A percentile compares a stretch with the other conserved stretches of the same genome.
Evolutionary conservation across 257 asterid species (phyloP).

Genomic region (Ilex asprella): DNA sequence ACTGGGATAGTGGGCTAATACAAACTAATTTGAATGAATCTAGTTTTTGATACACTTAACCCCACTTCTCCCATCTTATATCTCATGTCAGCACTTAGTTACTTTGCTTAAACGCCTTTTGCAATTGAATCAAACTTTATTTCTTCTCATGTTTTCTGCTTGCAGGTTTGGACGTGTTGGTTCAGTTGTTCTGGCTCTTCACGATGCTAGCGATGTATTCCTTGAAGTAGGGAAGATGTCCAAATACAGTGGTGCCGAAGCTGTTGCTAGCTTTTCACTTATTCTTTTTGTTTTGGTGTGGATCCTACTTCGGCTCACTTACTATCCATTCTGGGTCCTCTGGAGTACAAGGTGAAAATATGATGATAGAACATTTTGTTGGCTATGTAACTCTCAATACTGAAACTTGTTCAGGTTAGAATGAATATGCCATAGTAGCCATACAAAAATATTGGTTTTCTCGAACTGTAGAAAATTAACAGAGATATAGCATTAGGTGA

Average conservation of each 20-base stretch:
- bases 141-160: background rate
- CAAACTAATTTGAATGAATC: too few species aligned
- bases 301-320: slow-evolving; percentile 72
- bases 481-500: too few species aligned
- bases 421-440: too few species aligned
- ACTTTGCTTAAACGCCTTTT: too few species aligned
- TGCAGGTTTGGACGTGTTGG: slow-evolving; percentile 88
- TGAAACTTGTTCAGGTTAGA: background rate
- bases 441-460: background rate
- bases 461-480: too few species aligned
- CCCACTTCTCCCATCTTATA: too few species aligned
- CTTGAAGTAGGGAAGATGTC: slow-evolving; percentile 94
- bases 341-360: slow-evolving; percentile 79
- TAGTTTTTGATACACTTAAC: too few species aligned
- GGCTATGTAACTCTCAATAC: background rate
- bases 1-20: too few species aligned
- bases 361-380: slow-evolving; percentile 1
- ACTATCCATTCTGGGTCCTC: slow-evolving; percentile 83
- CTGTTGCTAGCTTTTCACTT: slow-evolving; percentile 72
- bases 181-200: slow-evolving; percentile 80
- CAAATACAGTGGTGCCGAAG: slow-evolving; percentile 81
- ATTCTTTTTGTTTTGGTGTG: slow-evolving; percentile 60
- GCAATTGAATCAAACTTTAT: background rate
- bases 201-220: slow-evolving; percentile 85
- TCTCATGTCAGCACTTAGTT: too few species aligned